Conservation (phyloP, 148 eudicot genomes). For the Polygonum aviculare region DNA sequence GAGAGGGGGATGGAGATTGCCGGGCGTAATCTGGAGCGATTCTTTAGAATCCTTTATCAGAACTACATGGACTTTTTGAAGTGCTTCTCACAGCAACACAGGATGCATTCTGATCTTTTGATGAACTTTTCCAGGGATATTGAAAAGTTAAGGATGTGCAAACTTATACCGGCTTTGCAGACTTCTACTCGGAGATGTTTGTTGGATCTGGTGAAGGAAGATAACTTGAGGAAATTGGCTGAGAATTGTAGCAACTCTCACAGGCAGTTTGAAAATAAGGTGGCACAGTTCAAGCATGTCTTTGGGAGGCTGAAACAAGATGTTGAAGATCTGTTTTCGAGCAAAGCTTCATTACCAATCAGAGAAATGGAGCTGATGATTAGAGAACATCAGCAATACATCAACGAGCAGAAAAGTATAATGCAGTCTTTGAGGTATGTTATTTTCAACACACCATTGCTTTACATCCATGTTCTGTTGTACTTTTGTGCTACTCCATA, state of each 20-base stretch:
- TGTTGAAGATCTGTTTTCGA: slow-evolving; percentile 67
- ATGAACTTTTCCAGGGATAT: slow-evolving; percentile 58
- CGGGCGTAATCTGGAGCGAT: slow-evolving; percentile 69
- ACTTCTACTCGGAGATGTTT: slow-evolving; percentile 54
- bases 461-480: neutral
- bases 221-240: slow-evolving; percentile 55
- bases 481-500: neutral
- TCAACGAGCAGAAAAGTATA: slow-evolving; percentile 71
- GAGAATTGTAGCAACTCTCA: slow-evolving; percentile 75
- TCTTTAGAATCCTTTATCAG: slow-evolving; percentile 61
- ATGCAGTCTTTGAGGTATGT: slow-evolving; percentile 89
- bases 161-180: slow-evolving; percentile 60
- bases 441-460: neutral
- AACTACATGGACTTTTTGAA: slow-evolving; percentile 71
- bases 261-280: slow-evolving; percentile 81
- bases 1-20: slow-evolving; percentile 95
- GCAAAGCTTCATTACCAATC: slow-evolving; percentile 55
- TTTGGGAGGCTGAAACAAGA: slow-evolving; percentile 75
- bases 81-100: slow-evolving; percentile 58
- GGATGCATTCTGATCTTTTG: slow-evolving; percentile 60
- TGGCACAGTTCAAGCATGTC: slow-evolving; percentile 78
- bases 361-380: slow-evolving; percentile 58
- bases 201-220: slow-evolving; percentile 89
- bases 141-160: slow-evolving; percentile 67
- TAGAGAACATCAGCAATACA: slow-evolving; percentile 46